Conservation (phyloP, 208 protist species). For the Zelonia costaricensis region DNA sequence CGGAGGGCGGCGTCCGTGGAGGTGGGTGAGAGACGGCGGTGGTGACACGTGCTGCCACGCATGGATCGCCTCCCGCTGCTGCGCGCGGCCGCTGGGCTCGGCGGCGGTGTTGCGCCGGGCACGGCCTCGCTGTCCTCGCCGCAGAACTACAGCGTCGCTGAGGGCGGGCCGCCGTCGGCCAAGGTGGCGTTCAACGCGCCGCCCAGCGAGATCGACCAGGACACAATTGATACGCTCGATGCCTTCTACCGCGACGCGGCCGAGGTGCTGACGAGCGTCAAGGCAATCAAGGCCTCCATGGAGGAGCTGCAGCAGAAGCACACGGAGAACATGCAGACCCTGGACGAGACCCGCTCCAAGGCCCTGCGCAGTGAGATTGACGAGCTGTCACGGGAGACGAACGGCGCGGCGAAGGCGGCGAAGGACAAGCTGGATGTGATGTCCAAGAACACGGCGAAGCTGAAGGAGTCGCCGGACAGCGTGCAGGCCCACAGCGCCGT, state of each 20-base stretch:
- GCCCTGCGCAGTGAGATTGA: constrained; percentile 64
- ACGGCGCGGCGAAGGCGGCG: constrained; percentile 35
- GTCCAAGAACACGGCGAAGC: constrained; percentile 54
- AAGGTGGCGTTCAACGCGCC: constrained; percentile 33
- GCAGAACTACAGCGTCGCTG: constrained; percentile 17
- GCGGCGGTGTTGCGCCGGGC: background rate
- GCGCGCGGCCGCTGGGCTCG: constrained; percentile 20
- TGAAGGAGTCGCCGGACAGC: constrained; percentile 65
- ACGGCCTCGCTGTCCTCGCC: constrained; percentile 1
- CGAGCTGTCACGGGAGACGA: constrained; percentile 49
- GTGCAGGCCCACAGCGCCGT: constrained; percentile 67
- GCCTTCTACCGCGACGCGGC: constrained; percentile 68
- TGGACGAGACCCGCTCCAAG: constrained; percentile 61
- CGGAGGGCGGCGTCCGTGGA: no score
- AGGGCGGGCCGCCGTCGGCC: background rate
- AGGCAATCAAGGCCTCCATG: constrained; percentile 38
- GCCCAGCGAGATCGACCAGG: constrained; percentile 48
- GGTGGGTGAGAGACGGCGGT: no score
- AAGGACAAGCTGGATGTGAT: constrained; percentile 62
- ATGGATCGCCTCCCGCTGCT: constrained; percentile 30
- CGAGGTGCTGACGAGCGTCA: constrained; percentile 30
- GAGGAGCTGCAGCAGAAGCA: constrained; percentile 63
- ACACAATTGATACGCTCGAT: constrained; percentile 63
- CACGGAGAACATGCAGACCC: constrained; percentile 65
- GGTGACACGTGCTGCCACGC: no score